Percentiles rank a stretch among this genome's conserved stretches.
phyloP scores from a whole-genome alignment of 2,329 filamentous ascomycete genomes.

The Didymella keratinophila region DNA sequence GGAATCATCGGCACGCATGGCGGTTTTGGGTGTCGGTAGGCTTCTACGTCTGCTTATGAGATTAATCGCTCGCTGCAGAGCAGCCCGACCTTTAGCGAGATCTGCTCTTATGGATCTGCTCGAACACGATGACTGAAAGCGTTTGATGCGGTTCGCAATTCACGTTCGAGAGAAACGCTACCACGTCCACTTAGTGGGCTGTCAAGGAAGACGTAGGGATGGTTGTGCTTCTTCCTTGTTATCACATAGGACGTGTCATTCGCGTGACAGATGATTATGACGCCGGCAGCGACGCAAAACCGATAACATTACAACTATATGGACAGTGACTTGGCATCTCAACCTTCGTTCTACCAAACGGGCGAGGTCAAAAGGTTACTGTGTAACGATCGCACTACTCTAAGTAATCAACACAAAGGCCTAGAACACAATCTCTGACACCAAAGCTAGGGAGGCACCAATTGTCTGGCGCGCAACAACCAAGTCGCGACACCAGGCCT shows the following conservation, averaged over 20 bases:
- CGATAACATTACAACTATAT: background rate
- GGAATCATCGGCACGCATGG: background rate
- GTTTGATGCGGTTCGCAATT: background rate
- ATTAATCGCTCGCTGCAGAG: background rate
- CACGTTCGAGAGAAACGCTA: background rate
- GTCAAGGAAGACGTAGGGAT: background rate
- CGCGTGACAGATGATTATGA: background rate
- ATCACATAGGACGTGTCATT: background rate
- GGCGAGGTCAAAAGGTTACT: background rate
- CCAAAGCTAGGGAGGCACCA: background rate
- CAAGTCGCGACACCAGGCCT: background rate
- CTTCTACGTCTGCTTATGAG: background rate
- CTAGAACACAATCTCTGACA: background rate
- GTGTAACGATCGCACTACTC: background rate
- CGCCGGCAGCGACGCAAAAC: background rate
- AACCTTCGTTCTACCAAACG: background rate
- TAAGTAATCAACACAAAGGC: background rate
- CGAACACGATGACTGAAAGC: background rate
- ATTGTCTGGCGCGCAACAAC: background rate
- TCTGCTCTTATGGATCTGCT: background rate
- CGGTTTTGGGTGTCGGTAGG: too few relatives aligned
- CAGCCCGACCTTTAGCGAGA: background rate
- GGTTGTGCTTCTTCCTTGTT: background rate
- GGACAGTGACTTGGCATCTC: background rate
- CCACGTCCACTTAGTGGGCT: background rate